Percentiles rank a stretch among this genome's conserved stretches.
Evolutionary conservation across 179 eudicot genomes (phyloP).

Genomic region (Nepenthes alata): DNA sequence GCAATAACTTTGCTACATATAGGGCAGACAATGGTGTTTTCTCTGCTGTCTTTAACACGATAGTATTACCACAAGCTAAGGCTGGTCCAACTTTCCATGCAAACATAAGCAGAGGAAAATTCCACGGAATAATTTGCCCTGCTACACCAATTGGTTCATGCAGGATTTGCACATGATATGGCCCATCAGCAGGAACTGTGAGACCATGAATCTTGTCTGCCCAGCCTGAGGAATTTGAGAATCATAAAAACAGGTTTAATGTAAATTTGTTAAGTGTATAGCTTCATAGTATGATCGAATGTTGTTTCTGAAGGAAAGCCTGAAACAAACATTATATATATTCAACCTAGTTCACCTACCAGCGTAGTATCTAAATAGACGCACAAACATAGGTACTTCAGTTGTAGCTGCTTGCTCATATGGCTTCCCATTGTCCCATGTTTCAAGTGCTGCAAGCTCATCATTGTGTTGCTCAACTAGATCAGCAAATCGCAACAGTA

Average conservation of each 20-base stretch:
- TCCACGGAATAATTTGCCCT: conserved; percentile 56
- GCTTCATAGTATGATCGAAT: neutral
- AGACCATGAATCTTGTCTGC: conserved; percentile 38
- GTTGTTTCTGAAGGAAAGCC: neutral
- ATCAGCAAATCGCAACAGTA: conserved; percentile 38
- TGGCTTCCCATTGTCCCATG: conserved; percentile 41
- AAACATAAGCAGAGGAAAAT: conserved; percentile 40
- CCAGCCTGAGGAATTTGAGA: conserved; percentile 20
- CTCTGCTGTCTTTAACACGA: conserved; percentile 52
- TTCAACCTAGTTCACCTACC: conserved; percentile 12
- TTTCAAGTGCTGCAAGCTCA: conserved; percentile 36
- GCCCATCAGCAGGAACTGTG: conserved; percentile 31
- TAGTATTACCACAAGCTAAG: conserved; percentile 35
- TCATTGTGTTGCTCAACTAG: conserved; percentile 35
- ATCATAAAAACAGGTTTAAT: neutral
- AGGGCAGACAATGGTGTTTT: conserved; percentile 48
- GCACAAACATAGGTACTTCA: conserved; percentile 32
- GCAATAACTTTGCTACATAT: conserved; percentile 32
- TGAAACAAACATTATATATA: neutral
- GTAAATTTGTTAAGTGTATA: neutral
- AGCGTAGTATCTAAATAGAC: conserved; percentile 36
- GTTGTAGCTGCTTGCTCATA: conserved; percentile 25
- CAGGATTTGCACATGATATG: conserved; percentile 26
- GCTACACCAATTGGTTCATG: conserved; percentile 56
- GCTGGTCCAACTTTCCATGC: conserved; percentile 41